Conservation (phyloP, 108 stramenopile genomes). For the Mayamaea pseudoterrestris region DNA sequence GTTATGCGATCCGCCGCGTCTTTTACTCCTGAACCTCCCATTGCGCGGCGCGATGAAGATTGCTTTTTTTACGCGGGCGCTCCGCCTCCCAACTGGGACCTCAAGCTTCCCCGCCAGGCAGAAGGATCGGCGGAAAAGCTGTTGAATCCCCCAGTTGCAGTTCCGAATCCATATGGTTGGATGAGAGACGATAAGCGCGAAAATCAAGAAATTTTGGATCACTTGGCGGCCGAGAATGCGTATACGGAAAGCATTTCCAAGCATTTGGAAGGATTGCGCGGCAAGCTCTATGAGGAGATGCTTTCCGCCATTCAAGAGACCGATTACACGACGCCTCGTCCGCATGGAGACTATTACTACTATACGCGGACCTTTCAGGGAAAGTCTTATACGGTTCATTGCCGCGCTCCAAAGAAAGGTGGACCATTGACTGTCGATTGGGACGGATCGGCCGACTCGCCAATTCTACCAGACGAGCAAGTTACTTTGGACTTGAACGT, state of each 20-base stretch:
- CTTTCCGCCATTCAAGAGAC: conserved; percentile 61
- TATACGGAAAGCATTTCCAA: conserved; percentile 50
- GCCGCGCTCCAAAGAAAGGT: conserved; percentile 47
- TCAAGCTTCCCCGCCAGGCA: conserved; percentile 40
- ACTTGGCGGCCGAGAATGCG: conserved; percentile 75
- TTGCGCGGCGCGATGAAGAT: conserved; percentile 63
- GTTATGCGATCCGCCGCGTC: too few species aligned
- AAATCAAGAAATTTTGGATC: conserved; percentile 54
- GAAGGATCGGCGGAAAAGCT: conserved; percentile 40
- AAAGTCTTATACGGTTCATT: conserved; percentile 70
- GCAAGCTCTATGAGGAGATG: conserved; percentile 69
- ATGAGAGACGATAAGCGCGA: conserved; percentile 77
- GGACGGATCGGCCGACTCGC: conserved; percentile 45
- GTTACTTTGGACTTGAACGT: conserved; percentile 82
- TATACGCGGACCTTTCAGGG: conserved; percentile 87
- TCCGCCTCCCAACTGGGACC: conserved; percentile 14
- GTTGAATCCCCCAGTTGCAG: conserved; percentile 54
- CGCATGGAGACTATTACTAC: conserved; percentile 59
- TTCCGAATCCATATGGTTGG: conserved; percentile 87
- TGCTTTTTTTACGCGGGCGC: conserved; percentile 44
- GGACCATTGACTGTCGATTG: conserved; percentile 21
- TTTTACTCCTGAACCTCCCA: conserved; percentile 24
- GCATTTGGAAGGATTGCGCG: conserved; percentile 47
- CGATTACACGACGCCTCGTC: conserved; percentile 69
- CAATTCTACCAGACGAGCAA: conserved; percentile 58